These are phyloP conservation scores for Phragmites australis DNA, from an alignment of 176 grass and related monocot genomes.

Conservation along the genomic window DNA sequence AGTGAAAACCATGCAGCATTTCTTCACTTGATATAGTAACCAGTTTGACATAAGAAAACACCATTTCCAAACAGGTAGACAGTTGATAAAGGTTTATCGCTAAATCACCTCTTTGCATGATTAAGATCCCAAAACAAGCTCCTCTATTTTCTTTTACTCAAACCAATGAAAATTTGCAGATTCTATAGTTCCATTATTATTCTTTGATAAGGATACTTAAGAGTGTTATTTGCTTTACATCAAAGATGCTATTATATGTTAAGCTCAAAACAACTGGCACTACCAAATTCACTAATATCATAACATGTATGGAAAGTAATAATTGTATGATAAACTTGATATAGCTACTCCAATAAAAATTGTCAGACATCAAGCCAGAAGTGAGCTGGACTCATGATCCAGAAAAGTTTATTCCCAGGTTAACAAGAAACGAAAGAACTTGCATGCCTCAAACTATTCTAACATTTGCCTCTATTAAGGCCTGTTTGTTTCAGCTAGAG, in stretches of 20 bases:
- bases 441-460: neutral
- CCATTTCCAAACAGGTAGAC: neutral
- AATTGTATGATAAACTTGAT: slow-evolving; percentile 24
- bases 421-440: slow-evolving; percentile 2
- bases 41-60: neutral
- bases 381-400: neutral
- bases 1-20: slow-evolving; percentile 1
- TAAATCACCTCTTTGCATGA: slow-evolving; percentile 4
- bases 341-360: neutral
- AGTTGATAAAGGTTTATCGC: neutral
- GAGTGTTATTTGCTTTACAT: slow-evolving; percentile 20
- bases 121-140: neutral
- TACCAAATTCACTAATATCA: neutral
- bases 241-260: neutral
- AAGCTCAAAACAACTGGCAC: neutral
- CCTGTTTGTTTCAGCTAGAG: too few species aligned
- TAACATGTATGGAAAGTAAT: neutral
- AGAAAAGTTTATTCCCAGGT: slow-evolving; percentile 1
- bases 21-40: neutral
- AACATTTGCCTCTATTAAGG: neutral
- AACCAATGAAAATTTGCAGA: neutral
- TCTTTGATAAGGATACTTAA: slow-evolving; percentile 16
- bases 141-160: neutral
- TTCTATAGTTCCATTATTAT: slow-evolving; percentile 25
- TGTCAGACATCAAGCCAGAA: neutral